Base-by-base conservation (phyloP, 495 filamentous ascomycete genomes). In the Umbilicaria muhlenbergii region DNA sequence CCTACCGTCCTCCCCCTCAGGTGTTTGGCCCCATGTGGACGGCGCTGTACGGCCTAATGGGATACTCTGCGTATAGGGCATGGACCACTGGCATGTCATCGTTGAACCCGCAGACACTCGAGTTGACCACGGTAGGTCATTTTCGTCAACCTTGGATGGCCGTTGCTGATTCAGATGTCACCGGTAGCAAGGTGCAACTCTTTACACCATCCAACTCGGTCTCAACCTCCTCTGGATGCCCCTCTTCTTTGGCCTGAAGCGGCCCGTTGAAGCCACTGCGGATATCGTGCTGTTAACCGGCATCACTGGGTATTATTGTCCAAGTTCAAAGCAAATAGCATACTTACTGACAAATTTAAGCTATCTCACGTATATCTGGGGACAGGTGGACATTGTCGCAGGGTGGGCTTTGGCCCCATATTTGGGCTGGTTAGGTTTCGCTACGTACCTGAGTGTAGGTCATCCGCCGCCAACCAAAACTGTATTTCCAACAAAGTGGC, bases 191-290 rank as follows among this genome's bases (percentile, higher is more conserved):
- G 75, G 78, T 38, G 70, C 77, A 33, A 81, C 79, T 0, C 69
- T 93, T 13, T 95, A 93, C 66, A 81, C 80, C 5, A 73, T 80
- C 37, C 88, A 94, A 56, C 78, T 95, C 8, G 80, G 67, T 15
- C 61, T 94, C 12, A 94, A 95, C 58, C 63, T 91, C 15, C 57
- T 80, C 38, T 96, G 84, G 86, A 94, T 91, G 85, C 89, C 89
- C 1, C 71, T 94, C 8, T 96, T 95, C 70, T 94, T 93, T 56
- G 69, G 71, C 1, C 50, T 81, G 31, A 71, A 75, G 34, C 70
- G 74, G 18, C 83, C 86, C 3, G 70, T 77, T 44, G 73, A 76
- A 55, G 87, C 86, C 1, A 71, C 86, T 8, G 73, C 69, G 4
- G 83, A 95, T 63, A 78, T 92, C 39, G 64, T 81, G 2, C 70